Evolutionary conservation across 1,284 basidiomycete species (phyloP).

Genomic region (Naganishia sp.): DNA sequence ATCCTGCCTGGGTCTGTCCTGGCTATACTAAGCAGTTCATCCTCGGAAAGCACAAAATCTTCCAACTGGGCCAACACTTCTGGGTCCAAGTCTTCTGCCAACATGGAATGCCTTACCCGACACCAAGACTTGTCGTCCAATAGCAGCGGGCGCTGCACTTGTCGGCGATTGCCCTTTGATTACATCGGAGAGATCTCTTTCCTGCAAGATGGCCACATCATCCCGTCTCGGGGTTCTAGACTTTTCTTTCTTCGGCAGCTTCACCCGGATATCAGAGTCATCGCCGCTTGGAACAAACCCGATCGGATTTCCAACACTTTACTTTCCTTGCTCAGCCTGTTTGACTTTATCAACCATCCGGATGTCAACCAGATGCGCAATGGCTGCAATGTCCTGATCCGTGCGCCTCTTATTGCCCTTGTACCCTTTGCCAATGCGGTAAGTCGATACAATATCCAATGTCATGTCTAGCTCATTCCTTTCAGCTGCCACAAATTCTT

Average conservation of each 20-base stretch:
- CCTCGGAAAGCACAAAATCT: too few relatives aligned
- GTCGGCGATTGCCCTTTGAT: not conserved
- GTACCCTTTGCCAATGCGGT: not conserved
- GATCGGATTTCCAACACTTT: not conserved
- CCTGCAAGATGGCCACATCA: not conserved
- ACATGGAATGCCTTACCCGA: not conserved
- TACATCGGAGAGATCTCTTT: not conserved
- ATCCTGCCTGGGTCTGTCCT: too few relatives aligned
- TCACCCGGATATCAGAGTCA: not conserved
- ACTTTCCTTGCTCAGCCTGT: not conserved
- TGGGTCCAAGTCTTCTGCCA: too few relatives aligned
- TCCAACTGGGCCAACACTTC: too few relatives aligned
- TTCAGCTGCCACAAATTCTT: not conserved
- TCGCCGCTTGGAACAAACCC: not conserved
- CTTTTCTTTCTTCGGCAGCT: not conserved
- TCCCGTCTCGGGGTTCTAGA: not conserved
- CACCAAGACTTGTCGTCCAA: not conserved
- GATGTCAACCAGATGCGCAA: not conserved
- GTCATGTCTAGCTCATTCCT: not conserved
- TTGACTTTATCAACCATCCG: not conserved
- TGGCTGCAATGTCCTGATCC: not conserved
- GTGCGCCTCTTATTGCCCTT: not conserved
- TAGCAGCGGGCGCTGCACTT: not conserved
- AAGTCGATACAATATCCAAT: not conserved
- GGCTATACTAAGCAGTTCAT: too few relatives aligned